Evolutionary conservation across 176 grass and related monocot genomes (phyloP), one percentile per base, ranked within the genome.

Genomic region (Coix lacrymajobi): DNA sequence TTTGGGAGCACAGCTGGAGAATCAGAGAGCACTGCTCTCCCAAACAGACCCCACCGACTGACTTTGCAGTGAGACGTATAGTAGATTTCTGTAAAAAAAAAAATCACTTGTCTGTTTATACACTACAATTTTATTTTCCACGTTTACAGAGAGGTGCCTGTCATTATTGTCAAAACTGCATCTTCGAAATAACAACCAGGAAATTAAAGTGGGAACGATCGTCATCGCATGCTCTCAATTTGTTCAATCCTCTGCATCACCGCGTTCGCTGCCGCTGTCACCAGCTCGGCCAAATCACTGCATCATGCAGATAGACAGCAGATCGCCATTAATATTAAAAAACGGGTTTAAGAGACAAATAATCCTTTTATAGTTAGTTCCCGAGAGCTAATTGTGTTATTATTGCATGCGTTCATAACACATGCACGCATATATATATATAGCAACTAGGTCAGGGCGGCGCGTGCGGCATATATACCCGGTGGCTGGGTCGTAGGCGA

Each of bases 401-500:
- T 11, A 43, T 11, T 11, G 40, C 40, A 43, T 43, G 40, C 11
- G 40, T 43, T 11, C 11, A 43, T 43, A 43, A 43, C 11, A 43
- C n/a, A 43, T 43, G 40, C 40, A 3, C 11, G 40, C 39, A n/a
- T n/a, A n/a, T n/a, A n/a, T n/a, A n/a, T n/a, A n/a, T n/a, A n/a
- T n/a, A n/a, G n/a, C n/a, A n/a, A n/a, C n/a, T 51, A 19, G 48
- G 17, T 51, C 48, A 51, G 48, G 48, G 1, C 48, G 17, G 16
- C 13, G 5, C 49, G 16, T 12, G 8, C 38, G 8, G 10, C 3
- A 4, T 51, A 54, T 11, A 0, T 61, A 61, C 57, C 57, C 57
- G 13, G 57, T 61, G 0, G n/a, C 57, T 28, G 57, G 81, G 68
- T 92, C 89, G 83, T 90, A 94, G 38, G 85, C 85, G 48, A 97